Percentiles rank a stretch among this genome's conserved stretches.
Evolutionary conservation across 129 eudicot genomes (phyloP).

Genomic region (Centella asiatica): DNA sequence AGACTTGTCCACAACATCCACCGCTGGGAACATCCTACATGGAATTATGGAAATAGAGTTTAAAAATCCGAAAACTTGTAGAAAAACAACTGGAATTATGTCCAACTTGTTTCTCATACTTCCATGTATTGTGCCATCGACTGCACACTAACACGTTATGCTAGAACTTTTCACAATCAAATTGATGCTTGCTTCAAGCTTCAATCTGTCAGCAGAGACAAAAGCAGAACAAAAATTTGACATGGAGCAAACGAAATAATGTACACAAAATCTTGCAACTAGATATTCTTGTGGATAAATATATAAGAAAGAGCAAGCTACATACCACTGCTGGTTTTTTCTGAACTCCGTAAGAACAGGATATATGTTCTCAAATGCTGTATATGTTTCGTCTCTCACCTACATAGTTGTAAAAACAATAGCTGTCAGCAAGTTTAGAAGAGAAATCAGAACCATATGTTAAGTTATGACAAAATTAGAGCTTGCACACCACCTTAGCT

Average conservation of each 20-base stretch:
- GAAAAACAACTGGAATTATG: neutral
- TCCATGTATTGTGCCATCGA: neutral
- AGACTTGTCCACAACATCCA: too few species aligned
- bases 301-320: too few species aligned
- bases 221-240: neutral
- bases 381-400: constrained; percentile 80
- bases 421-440: neutral
- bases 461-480: neutral
- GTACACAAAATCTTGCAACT: neutral
- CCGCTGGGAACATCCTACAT: too few species aligned
- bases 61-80: too few species aligned
- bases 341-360: constrained; percentile 78
- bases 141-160: neutral
- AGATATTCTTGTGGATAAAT: neutral
- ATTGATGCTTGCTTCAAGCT: neutral
- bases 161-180: constrained; percentile 1
- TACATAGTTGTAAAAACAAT: constrained; percentile 13
- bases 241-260: too few species aligned
- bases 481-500: constrained; percentile 54
- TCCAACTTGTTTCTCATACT: neutral
- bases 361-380: constrained; percentile 83
- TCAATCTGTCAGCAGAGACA: neutral
- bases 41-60: too few species aligned
- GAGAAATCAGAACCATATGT: neutral
- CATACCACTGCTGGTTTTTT: constrained; percentile 84